A percentile compares a stretch with the other conserved stretches of the same genome.
These are phyloP conservation scores for Moniliophthora roreri DNA, from an alignment of 1,284 basidiomycete genomes.

Conservation along the genomic window DNA sequence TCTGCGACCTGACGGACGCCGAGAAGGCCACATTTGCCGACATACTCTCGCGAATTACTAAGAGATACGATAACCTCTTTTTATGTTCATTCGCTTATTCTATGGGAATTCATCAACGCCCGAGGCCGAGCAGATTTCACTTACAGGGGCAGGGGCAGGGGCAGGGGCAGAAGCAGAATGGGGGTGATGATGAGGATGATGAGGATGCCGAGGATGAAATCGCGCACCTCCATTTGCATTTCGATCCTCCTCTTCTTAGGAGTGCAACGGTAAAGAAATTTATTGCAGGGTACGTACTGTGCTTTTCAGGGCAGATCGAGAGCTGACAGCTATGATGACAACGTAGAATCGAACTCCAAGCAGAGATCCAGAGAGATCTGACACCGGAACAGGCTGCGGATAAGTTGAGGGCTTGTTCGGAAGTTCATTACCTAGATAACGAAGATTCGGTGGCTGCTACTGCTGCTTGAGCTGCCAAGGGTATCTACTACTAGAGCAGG, in stretches of 20 bases:
- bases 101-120: slow-evolving; percentile 92
- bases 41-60: slow-evolving; percentile 65
- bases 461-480: too few species aligned
- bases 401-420: slow-evolving; percentile 46
- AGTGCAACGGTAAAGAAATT: slow-evolving; percentile 88
- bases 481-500: too few species aligned
- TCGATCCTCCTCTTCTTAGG: slow-evolving; percentile 84
- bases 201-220: slow-evolving; percentile 47
- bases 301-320: slow-evolving; percentile 4
- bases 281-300: slow-evolving; percentile 73
- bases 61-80: slow-evolving; percentile 86
- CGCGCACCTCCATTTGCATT: slow-evolving; percentile 89
- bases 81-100: slow-evolving; percentile 90
- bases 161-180: too few species aligned
- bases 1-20: slow-evolving; percentile 57
- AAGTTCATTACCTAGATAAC: slow-evolving; percentile 34
- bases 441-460: too few species aligned
- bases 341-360: slow-evolving; percentile 86
- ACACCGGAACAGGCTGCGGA: slow-evolving; percentile 88
- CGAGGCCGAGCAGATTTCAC: slow-evolving; percentile 43
- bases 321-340: background rate
- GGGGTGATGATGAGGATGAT: too few species aligned
- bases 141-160: too few species aligned
- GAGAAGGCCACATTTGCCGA: slow-evolving; percentile 70
- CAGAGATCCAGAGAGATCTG: slow-evolving; percentile 88